These are phyloP conservation scores for Patellifolia procumbens DNA, from an alignment of 179 eudicot species.

Conservation along the genomic window DNA sequence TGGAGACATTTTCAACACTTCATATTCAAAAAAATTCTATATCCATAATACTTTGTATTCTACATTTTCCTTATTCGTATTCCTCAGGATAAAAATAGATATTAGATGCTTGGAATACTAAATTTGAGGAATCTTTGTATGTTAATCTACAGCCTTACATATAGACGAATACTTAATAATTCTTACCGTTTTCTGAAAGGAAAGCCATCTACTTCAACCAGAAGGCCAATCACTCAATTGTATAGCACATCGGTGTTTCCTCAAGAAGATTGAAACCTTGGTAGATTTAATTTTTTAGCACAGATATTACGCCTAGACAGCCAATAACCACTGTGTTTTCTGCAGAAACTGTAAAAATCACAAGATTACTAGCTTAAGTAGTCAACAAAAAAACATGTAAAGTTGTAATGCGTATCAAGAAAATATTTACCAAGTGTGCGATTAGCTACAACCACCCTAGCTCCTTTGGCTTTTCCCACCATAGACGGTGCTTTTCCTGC, in stretches of 20 bases:
- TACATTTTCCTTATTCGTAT: background rate
- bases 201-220: background rate
- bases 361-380: background rate
- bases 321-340: background rate
- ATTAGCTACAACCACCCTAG: conserved; percentile 83
- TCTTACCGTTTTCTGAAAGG: background rate
- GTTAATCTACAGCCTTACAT: background rate
- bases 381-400: background rate
- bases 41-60: no score
- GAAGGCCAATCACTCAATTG: background rate
- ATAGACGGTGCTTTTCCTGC: conserved; percentile 98
- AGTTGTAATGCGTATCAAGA: background rate
- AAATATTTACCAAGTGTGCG: conserved; percentile 95
- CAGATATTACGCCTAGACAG: background rate
- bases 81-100: background rate
- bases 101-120: background rate
- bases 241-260: background rate
- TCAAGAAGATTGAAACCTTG: background rate
- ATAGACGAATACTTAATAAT: background rate
- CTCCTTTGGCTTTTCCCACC: conserved; percentile 96
- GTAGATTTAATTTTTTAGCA: background rate
- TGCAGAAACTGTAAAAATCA: background rate
- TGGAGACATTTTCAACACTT: background rate
- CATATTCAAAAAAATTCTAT: background rate
- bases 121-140: background rate